A percentile compares a stretch with the other conserved stretches of the same genome.
Evolutionary conservation across 768 basidiomycete genomes (phyloP).

Genomic region (Punctularia strigosozonata): DNA sequence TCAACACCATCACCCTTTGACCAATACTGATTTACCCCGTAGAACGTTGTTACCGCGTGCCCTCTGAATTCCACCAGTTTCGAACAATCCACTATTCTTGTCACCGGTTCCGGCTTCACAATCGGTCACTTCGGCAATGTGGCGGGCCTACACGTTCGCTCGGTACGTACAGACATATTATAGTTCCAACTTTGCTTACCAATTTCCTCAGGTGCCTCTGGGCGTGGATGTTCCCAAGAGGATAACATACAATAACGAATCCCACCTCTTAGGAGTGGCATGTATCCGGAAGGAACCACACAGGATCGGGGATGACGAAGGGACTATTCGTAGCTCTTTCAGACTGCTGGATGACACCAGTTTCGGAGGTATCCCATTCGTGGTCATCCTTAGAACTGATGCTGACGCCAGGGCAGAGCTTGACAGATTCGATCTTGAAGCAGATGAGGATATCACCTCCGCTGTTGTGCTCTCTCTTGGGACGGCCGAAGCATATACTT

Average conservation of each 20-base stretch:
- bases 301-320: slow-evolving; percentile 38
- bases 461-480: too few relatives aligned
- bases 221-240: slow-evolving; percentile 62
- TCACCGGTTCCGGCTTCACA: slow-evolving; percentile 37
- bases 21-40: slow-evolving; percentile 3
- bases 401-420: slow-evolving; percentile 24
- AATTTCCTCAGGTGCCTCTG: slow-evolving; percentile 41
- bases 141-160: slow-evolving; percentile 71
- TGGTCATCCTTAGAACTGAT: not conserved
- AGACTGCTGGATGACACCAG: slow-evolving; percentile 53
- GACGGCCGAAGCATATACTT: too few relatives aligned
- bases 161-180: slow-evolving; percentile 30
- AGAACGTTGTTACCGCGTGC: slow-evolving; percentile 44
- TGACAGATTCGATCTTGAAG: slow-evolving; percentile 33
- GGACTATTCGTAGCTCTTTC: slow-evolving; percentile 37
- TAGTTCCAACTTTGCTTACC: not conserved
- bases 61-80: slow-evolving; percentile 36
- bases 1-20: not conserved
- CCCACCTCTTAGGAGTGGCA: slow-evolving; percentile 54
- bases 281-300: slow-evolving; percentile 43
- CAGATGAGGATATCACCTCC: slow-evolving; percentile 49
- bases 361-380: slow-evolving; percentile 31
- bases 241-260: slow-evolving; percentile 45
- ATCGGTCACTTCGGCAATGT: slow-evolving; percentile 60
- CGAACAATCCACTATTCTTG: slow-evolving; percentile 45